A percentile compares a stretch with the other conserved stretches of the same genome.
phyloP scores from a whole-genome alignment of 352 stramenopile species.

The Phytophthora hybrid region DNA sequence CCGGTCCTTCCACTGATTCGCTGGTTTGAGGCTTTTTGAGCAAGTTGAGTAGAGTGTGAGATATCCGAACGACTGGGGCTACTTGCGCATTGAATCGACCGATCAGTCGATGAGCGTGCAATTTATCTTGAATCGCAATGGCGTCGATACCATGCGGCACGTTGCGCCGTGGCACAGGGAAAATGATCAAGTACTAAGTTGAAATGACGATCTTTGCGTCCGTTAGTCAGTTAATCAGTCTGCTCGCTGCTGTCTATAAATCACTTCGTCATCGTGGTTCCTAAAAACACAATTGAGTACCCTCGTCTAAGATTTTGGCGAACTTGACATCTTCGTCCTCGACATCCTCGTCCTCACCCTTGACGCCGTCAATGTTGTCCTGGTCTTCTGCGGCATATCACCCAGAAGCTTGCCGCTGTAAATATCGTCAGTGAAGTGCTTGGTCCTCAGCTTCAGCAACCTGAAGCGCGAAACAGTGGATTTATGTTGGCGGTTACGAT shows the following conservation, averaged over 20 bases:
- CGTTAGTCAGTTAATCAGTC: conserved; percentile 35
- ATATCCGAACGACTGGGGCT: conserved; percentile 83
- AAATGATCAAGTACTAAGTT: conserved; percentile 39
- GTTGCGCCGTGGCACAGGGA: background rate
- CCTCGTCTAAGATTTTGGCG: conserved; percentile 83
- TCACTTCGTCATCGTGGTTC: conserved; percentile 53
- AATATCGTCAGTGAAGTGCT: conserved; percentile 99
- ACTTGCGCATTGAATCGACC: conserved; percentile 70
- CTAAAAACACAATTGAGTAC: conserved; percentile 43
- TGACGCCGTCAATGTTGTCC: conserved; percentile 98
- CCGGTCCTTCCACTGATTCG: conserved; percentile 32
- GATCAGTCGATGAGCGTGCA: conserved; percentile 74
- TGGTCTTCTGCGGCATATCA: conserved; percentile 98
- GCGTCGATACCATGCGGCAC: conserved; percentile 29
- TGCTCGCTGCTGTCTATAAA: conserved; percentile 56
- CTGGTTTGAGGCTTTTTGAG: conserved; percentile 73
- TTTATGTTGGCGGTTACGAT: too few relatives aligned
- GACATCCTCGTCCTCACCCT: conserved; percentile 84
- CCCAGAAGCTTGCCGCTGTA: conserved; percentile 99
- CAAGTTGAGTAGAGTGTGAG: conserved; percentile 79
- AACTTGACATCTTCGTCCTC: conserved; percentile 80
- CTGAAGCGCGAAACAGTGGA: too few relatives aligned
- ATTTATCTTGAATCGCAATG: conserved; percentile 86
- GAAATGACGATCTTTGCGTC: conserved; percentile 26
- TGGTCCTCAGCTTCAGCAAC: conserved; percentile 51